Conservation (phyloP, 805 yeast species). For the Tetrapisispora fleetii region DNA sequence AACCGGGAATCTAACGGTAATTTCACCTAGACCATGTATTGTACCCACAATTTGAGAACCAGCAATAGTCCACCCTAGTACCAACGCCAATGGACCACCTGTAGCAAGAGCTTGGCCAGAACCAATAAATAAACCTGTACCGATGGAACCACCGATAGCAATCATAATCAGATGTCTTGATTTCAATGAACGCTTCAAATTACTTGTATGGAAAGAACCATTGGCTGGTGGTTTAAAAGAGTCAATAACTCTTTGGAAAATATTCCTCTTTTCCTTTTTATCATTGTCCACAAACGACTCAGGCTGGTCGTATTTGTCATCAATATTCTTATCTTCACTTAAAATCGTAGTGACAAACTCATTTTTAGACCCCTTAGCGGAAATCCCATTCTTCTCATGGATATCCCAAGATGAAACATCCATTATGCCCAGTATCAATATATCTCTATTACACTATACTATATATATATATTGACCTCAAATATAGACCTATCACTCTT, state of each 20-base stretch:
- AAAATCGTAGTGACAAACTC: slow-evolving; percentile 2
- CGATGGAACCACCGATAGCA: slow-evolving; percentile 27
- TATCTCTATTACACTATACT: no score
- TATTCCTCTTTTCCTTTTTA: not conserved
- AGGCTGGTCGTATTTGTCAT: slow-evolving; percentile 1
- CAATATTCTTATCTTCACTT: slow-evolving; percentile 4
- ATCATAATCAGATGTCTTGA: slow-evolving; percentile 25
- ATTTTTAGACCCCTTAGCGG: not conserved
- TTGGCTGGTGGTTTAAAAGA: slow-evolving; percentile 14
- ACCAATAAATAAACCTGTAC: slow-evolving; percentile 27
- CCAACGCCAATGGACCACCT: slow-evolving; percentile 44
- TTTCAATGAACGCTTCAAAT: slow-evolving; percentile 26
- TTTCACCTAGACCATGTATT: slow-evolving; percentile 41
- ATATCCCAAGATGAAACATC: slow-evolving; percentile 1
- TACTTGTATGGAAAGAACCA: slow-evolving; percentile 12
- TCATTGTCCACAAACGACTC: not conserved
- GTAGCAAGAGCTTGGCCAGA: slow-evolving; percentile 34
- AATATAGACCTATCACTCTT: no score
- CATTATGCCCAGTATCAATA: not conserved
- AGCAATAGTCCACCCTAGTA: slow-evolving; percentile 37
- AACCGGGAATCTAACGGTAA: slow-evolving; percentile 41
- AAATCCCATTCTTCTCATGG: not conserved
- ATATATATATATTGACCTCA: not conserved
- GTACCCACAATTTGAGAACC: slow-evolving; percentile 50
- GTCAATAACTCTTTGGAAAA: slow-evolving; percentile 8